phyloP scores from a whole-genome alignment of 495 filamentous ascomycete species.

The Hypoxylon rickii region DNA sequence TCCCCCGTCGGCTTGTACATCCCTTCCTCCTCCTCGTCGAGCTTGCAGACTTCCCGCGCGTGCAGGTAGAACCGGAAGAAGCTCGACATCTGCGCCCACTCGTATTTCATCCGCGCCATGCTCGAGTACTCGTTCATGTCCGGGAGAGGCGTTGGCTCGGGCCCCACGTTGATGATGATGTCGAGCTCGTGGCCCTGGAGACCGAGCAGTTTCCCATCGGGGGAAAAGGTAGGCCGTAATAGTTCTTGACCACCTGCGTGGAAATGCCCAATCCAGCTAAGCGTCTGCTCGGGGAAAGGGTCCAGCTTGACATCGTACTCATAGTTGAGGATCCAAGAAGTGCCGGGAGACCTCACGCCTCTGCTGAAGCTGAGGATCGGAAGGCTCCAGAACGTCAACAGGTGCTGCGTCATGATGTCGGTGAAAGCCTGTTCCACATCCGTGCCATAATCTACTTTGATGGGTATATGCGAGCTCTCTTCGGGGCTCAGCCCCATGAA shows the following conservation, averaged over 20 bases:
- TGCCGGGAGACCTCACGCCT: background rate
- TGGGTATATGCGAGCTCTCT: background rate
- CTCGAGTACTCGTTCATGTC: background rate
- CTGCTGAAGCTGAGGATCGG: background rate
- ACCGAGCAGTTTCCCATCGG: background rate
- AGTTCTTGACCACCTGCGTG: background rate
- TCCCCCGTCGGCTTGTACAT: background rate
- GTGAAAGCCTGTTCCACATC: background rate
- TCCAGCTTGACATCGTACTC: slow-evolving; percentile 1
- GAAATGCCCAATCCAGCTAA: background rate
- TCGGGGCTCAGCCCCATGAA: background rate
- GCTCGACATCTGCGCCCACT: background rate
- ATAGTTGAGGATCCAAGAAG: slow-evolving; percentile 3
- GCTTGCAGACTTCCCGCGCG: background rate
- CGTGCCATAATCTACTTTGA: background rate
- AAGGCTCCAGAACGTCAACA: background rate
- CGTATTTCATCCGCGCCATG: background rate
- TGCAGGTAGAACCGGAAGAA: slow-evolving; percentile 1
- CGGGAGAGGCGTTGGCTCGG: background rate
- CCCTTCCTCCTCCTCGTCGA: background rate
- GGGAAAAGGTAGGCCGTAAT: background rate
- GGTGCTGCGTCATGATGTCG: background rate
- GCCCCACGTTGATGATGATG: background rate
- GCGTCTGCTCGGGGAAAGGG: background rate
- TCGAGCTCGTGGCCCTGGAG: background rate